Evolutionary conservation across 768 basidiomycete species (phyloP), one percentile per base, ranked within the genome.

Genomic region (Boletus rubropictus): DNA sequence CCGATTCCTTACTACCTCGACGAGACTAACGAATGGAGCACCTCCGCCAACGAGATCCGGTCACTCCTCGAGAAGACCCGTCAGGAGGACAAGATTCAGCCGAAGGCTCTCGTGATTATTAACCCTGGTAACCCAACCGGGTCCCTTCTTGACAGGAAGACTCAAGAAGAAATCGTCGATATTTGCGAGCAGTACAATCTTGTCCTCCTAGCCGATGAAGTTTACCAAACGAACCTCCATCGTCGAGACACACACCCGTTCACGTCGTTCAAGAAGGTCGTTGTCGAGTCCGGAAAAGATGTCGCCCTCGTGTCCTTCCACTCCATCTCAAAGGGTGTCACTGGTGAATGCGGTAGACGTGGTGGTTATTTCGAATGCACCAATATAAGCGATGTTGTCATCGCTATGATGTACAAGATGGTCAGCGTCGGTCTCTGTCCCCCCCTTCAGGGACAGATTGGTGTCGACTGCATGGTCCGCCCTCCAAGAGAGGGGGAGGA

Each of bases 111-210:
- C 48, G 95, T 98, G 52, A 80, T 99, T 59, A 98, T 99, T 76
- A 99, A 99, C 72, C 95, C 95, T 0, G 95, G 95, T 20, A 99
- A 98, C 71, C 95, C 96, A 18, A 98, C 96, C 0, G 96, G 95
- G 34, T 80, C 85, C 4, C 76, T 95, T 42, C 78, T 99, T 10
- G 78, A 82, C 53, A 73, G 79, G 48, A 54, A 66, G 24, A 88
- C 86, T 18, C 88, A 92, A 75, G 71, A 75, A 47, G 70, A 77
- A 40, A 77, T 99, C 48, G 81, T 96, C n/a, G 69, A 80, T 22
- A 68, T 98, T 9, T 95, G 92, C 69, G 88, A 93, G 62, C 75
- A 86, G 55, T 73, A 97, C 69, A 72, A 74, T 7, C 81, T 99
- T 48, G 86, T 95, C 18, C 80, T 99, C 42, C 79, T 98, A 54